Evolutionary conservation across 2,329 filamentous ascomycete species (phyloP).

Genomic region (Trichoderma aggressivum): DNA sequence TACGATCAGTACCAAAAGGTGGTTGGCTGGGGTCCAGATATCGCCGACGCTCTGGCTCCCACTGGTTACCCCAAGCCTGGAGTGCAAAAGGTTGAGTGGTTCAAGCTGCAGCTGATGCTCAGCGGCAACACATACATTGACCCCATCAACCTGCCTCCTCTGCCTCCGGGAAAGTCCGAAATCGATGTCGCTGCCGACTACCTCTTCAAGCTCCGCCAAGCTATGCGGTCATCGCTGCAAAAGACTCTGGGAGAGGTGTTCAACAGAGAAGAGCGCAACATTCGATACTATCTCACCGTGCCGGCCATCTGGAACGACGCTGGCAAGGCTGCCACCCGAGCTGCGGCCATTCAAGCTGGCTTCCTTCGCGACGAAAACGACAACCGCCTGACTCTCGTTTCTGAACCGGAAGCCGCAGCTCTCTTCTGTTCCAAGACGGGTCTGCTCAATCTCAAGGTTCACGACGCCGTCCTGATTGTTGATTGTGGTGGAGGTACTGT

Average conservation of each 20-base stretch:
- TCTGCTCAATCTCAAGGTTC: constrained; percentile 92
- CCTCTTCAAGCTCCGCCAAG: constrained; percentile 94
- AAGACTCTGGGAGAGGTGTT: constrained; percentile 98
- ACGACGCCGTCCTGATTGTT: constrained; percentile 96
- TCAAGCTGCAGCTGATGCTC: constrained; percentile 98
- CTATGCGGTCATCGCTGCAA: constrained; percentile 91
- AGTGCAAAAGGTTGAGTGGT: constrained; percentile 99
- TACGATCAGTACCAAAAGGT: constrained; percentile 99
- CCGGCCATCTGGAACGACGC: constrained; percentile 99
- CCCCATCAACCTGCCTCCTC: constrained; percentile 95
- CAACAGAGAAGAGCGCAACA: constrained; percentile 96
- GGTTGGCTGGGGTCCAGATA: constrained; percentile 98
- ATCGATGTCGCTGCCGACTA: constrained; percentile 99
- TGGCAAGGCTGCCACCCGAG: constrained; percentile 92
- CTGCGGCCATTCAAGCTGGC: constrained; percentile 93
- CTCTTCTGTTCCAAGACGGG: constrained; percentile 98
- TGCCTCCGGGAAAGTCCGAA: constrained; percentile 96
- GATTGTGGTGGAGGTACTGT: constrained; percentile 98
- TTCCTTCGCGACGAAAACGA: constrained; percentile 97
- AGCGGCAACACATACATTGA: constrained; percentile 99
- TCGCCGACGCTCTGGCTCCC: constrained; percentile 91
- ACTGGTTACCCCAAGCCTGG: constrained; percentile 97
- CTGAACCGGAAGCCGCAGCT: constrained; percentile 93
- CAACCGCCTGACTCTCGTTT: constrained; percentile 89
- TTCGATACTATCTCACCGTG: constrained; percentile 96